Base-by-base conservation (phyloP, 2,329 filamentous ascomycete genomes). In the Epichloe brachyelytri region DNA sequence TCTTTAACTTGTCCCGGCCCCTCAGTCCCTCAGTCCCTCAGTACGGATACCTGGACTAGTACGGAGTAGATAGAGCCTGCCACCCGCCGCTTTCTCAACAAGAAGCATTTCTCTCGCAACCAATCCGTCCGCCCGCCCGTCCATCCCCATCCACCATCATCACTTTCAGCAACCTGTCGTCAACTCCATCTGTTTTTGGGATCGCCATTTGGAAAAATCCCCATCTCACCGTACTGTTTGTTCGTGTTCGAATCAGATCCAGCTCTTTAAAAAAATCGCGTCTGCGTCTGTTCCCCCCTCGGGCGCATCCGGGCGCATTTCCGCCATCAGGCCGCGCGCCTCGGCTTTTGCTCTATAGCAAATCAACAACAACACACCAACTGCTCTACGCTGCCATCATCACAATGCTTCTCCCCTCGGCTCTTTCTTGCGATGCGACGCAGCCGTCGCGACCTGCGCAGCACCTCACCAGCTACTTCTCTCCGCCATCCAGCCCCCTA, bases 331-430 rank as follows among this genome's bases (percentile, higher is more conserved):
- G 7, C 30, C 43, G 14, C 17, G 26, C 46, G 8, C 17, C 6
- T n/a, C 39, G 30, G 30, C 33, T 38, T 15, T 46, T 15, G 15
- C 19, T 46, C 15, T 26, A 26, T 3, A 26, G 26, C 26, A 26
- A 26, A 26, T 26, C 3, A 30, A 11, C 26, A 30, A 10, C 26
- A 11, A 30, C 26, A 11, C 26, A 1, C 14, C 39, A 30, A 41
- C 26, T 15, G 6, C 5, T 2, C 10, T 34, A 15, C 2, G 19
- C 4, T 8, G 12, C 20, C 47, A 17, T 11, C 19, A 10, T 12
- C 43, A 48, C 14, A n/a, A 82, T 82, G 79, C 65, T 82, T 53
- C 72, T 81, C 55, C 78, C 78, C 19, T 81, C 78, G 33, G 75
- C 78, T 37, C 64, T 82, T 43, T 68, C 74, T 33, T 80, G 78